Evolutionary conservation across 805 yeast species (phyloP), one percentile per base, ranked within the genome.

Genomic region (Torulaspora quercuum): DNA sequence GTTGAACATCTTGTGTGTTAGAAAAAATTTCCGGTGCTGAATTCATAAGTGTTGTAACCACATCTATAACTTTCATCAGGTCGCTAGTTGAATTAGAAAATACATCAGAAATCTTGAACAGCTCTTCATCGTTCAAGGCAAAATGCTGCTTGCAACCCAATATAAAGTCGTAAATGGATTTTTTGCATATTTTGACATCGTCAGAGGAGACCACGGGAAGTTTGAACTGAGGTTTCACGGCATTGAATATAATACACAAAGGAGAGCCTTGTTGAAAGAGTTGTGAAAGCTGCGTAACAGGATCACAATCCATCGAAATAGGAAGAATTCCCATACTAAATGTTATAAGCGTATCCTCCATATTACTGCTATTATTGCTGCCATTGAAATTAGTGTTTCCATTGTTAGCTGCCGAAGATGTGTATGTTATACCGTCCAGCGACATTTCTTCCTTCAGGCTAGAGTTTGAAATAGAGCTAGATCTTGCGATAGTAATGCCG

Each of bases 231-330:
- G 81, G 80, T 37, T 70, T 70, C 13, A 87, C 71, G 9, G 78
- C 68, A 62, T 92, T 90, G 68, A 82, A 86, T 6, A 90, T 66
- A 26, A 86, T 74, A 60, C 97, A 89, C 26, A 92, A 67, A 3
- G 97, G 95, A 2, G 94, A 81, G 7, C 97, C 98, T 53, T 84
- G 87, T 52, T 90, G 94, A 53, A 92, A 80, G 21, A 92, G 66
- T 48, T 86, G 80, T 78, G 95, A 84, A 27, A 92, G 58, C 45
- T 87, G 89, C 2, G 96, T 87, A 2, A 85, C 97, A 3, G 97
- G 97, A 58, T 92, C 99, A 53, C 85, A 82, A 46, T 75, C 73
- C 42, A 75, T 71, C 45, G 74, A 77, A 4, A 83, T 83, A 3
- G 90, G 94, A 28, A 80, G 68, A 10, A 82, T 79, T 18, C 94